Percentiles rank a stretch among this genome's conserved stretches.
phyloP scores from a whole-genome alignment of 352 stramenopile species.

The Plasmopara muralis region DNA sequence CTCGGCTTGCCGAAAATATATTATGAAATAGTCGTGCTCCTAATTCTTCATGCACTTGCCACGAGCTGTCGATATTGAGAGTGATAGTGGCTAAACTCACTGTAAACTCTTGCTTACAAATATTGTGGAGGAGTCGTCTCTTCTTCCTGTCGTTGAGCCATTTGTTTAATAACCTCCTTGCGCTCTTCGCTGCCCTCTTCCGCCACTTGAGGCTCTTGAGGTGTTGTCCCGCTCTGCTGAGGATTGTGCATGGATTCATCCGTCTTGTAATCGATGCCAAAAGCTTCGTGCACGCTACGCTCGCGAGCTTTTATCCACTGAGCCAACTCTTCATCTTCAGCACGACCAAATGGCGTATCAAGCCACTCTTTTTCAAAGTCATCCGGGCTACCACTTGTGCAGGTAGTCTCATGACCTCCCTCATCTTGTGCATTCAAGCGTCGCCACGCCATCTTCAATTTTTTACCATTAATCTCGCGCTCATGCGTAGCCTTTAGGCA shows the following conservation, averaged over 20 bases:
- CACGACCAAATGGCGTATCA: conserved; percentile 55
- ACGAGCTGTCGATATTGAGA: too few species aligned
- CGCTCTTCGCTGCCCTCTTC: conserved; percentile 22
- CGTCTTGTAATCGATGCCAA: conserved; percentile 32
- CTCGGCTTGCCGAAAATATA: too few species aligned
- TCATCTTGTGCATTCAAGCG: conserved; percentile 42
- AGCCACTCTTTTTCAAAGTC: conserved; percentile 64
- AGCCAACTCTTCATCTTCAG: conserved; percentile 28
- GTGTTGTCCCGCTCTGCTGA: conserved; percentile 2
- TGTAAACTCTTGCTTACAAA: background rate
- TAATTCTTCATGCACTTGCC: too few species aligned
- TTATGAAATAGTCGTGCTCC: too few species aligned
- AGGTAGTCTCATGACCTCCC: conserved; percentile 42
- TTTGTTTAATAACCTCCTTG: conserved; percentile 48
- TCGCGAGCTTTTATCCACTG: conserved; percentile 24
- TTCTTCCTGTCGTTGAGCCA: conserved; percentile 53
- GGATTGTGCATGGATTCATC: too few species aligned
- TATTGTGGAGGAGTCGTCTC: conserved; percentile 55
- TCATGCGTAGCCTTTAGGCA: conserved; percentile 65
- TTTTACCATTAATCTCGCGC: conserved; percentile 59
- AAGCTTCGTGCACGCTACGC: conserved; percentile 23
- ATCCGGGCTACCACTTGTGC: conserved; percentile 29
- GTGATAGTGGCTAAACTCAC: too few species aligned
- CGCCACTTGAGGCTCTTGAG: conserved; percentile 17
- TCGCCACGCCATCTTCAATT: conserved; percentile 50